Base-by-base conservation (phyloP, 768 basidiomycete species). In the Boletus pseudo-olivaceus region DNA sequence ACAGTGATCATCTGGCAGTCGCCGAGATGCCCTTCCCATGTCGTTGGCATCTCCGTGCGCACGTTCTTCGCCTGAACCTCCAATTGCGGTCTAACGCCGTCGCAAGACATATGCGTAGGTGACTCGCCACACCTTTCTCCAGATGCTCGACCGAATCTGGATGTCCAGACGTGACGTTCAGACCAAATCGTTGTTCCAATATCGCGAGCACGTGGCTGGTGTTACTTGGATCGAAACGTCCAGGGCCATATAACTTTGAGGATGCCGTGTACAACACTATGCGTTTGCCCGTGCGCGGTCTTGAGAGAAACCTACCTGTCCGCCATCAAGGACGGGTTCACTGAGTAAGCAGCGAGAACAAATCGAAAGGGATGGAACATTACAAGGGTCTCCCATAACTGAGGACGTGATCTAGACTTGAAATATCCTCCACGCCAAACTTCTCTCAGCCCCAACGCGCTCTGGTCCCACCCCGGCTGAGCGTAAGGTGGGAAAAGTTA, bases 1-100 rank as follows among this genome's bases (percentile, higher is more conserved):
- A 64, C 56, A 0, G 53, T 32, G 4, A 64, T 52, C 56, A 52
- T 61, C 29, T 64, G 7, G 14, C 62, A 64, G 30, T 57, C 56
- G 2, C 32, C 9, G 1, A 63, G 23, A 34, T 62, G 30, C 2
- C 19, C 48, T 1, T 64, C 43, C 60, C 54, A 63, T 17, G 17
- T 47, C 26, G 30, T 17, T 9, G 57, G 47, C n/a, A 33, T 19
- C 5, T 9, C 27, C 4, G 27, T 27, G 27, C 4, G 4, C 1
- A 30, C 14, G 12, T 38, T 26, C 42, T 19, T 27, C 27, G 27
- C 27, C 27, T 63, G 33, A 57, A 60, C 14, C 41, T 44, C 53
- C 62, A 57, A 5, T 43, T 37, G 14, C 56, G 45, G 33, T 56
- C 52, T 46, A 39, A 15, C 14, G 54, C 54, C 1, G 34, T 55